Base-by-base conservation (phyloP, 2,329 filamentous ascomycete genomes). In the Aspergillus sp. region DNA sequence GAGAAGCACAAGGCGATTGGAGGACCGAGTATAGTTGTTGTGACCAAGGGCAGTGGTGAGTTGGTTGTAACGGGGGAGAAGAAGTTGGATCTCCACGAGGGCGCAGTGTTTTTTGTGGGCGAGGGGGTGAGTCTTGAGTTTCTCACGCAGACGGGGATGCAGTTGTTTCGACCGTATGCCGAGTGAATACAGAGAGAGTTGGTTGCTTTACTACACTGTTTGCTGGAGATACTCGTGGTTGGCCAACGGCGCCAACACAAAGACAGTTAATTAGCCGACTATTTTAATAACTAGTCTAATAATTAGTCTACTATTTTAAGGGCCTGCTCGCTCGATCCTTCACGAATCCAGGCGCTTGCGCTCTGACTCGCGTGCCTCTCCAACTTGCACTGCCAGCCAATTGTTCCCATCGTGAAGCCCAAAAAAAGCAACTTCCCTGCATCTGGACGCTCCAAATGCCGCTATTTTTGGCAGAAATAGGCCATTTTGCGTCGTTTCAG, bases 41-140 rank as follows among this genome's bases (percentile, higher is more conserved):
- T 86, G 3, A 88, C 82, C 0, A 79, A 79, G 33, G 88, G 88
- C 0, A 72, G 74, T 51, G 87, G 86, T 1, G 77, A 70, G 23
- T 75, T 90, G 79, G 78, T 76, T 57, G 82, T 79, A 0, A 79
- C 83, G 4, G 83, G 80, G 0, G 49, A 62, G n/a, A 77, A 81
- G 65, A 77, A 76, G 15, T 76, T 83, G 57, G 76, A 83, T 31
- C 58, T 90, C 46, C 81, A 79, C 25, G 84, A 86, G 68, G 89
- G 88, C 0, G 84, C 78, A 62, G 83, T 89, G 11, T 90, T 81
- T 67, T 90, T 88, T 69, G 75, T 90, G n/a, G 87, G 83, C 1
- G 83, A 84, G 3, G 84, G 83, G 0, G 74, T 79, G 4, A 77
- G 81, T 55, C 59, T 84, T 12, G 74, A 80, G 45, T 76, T 83